phyloP scores from a whole-genome alignment of 306 rosid species.

The Quillaja saponaria region DNA sequence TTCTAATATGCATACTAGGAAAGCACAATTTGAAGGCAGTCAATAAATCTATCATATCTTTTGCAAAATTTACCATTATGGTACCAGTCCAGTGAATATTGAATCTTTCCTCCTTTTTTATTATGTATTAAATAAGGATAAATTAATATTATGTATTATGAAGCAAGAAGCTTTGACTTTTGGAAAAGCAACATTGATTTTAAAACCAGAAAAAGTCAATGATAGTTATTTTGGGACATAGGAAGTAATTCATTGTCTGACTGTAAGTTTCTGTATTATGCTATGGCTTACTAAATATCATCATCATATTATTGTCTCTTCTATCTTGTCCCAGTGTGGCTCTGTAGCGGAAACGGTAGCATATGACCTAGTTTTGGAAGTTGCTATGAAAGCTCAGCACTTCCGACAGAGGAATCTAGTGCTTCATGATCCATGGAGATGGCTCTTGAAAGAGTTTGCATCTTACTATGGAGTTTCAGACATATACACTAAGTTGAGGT shows the following conservation, averaged over 20 bases:
- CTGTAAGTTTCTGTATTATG: background rate
- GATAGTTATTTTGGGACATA: background rate
- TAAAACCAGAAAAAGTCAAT: too few relatives aligned
- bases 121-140: too few relatives aligned
- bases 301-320: conserved; percentile 14
- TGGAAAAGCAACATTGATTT: too few relatives aligned
- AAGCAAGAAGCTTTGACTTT: too few relatives aligned
- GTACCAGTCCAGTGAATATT: too few relatives aligned
- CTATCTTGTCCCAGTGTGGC: conserved; percentile 59
- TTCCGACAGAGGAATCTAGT: conserved; percentile 82
- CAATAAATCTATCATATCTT: too few relatives aligned
- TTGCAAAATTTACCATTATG: too few relatives aligned
- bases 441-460: conserved; percentile 92
- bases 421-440: conserved; percentile 90
- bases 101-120: too few relatives aligned
- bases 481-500: conserved; percentile 90
- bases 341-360: conserved; percentile 97
- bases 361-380: conserved; percentile 85
- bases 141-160: too few relatives aligned
- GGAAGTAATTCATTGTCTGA: background rate
- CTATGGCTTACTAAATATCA: conserved; percentile 6
- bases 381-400: conserved; percentile 89
- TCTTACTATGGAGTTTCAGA: conserved; percentile 92
- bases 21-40: too few relatives aligned
- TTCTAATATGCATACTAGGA: too few relatives aligned